Evolutionary conservation across 805 yeast species (phyloP).

Genomic region (Metschnikowia drakensbergensis): DNA sequence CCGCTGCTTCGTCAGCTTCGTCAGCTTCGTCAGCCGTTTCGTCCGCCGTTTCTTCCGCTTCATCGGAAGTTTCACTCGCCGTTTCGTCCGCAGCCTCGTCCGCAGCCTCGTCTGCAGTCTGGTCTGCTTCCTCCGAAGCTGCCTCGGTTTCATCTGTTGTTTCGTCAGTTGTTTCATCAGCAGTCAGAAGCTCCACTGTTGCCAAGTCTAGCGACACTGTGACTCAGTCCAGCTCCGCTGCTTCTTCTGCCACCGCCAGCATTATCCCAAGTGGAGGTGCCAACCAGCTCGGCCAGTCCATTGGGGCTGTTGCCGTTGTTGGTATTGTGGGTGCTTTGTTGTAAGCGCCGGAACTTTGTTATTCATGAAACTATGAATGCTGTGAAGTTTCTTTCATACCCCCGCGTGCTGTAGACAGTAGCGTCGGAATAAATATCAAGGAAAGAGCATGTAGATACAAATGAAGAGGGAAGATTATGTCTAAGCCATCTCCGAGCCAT

Average conservation of each 20-base stretch:
- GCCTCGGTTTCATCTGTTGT: conserved; percentile 12
- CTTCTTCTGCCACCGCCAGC: not conserved
- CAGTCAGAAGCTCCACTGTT: conserved; percentile 10
- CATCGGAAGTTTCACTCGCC: conserved; percentile 14
- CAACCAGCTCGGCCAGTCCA: conserved; percentile 23
- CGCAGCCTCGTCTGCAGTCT: conserved; percentile 5
- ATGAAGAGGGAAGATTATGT: no score
- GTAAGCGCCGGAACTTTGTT: conserved; percentile 6
- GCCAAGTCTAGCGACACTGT: conserved; percentile 21
- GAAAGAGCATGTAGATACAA: not conserved
- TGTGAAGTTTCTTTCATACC: not conserved
- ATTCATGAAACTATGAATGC: not conserved
- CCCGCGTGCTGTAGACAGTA: conserved; percentile 3
- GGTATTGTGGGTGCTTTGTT: conserved; percentile 38
- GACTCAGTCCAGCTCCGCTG: conserved; percentile 16
- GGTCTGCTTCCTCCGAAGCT: conserved; percentile 8
- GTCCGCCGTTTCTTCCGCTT: conserved; percentile 23
- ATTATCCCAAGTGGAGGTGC: conserved; percentile 18
- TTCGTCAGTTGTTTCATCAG: conserved; percentile 21
- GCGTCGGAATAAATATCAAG: not conserved
- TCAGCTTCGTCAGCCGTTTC: conserved; percentile 20
- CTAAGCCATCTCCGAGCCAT: no score
- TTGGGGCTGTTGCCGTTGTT: conserved; percentile 39
- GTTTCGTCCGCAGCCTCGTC: conserved; percentile 18
- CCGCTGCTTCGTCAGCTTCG: conserved; percentile 14